Conservation (phyloP, 257 asterid genomes). For the Anisodus tanguticus region DNA sequence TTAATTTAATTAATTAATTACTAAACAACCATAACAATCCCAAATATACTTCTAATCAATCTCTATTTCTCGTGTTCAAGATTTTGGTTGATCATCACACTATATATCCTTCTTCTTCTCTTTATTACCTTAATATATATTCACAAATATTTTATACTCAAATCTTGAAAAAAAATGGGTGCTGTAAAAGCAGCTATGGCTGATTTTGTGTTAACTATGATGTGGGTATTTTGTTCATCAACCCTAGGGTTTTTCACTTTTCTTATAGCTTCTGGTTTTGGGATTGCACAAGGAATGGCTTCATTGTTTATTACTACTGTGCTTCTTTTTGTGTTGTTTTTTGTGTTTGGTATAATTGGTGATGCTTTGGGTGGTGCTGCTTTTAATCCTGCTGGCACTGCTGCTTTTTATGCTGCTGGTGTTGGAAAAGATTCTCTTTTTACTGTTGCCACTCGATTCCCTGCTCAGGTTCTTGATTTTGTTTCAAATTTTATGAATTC, state of each 20-base stretch:
- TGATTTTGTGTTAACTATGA: conserved; percentile 47
- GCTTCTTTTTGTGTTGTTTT: conserved; percentile 55
- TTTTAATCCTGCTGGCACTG: conserved; percentile 86
- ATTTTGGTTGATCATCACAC: conserved; percentile 21
- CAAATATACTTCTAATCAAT: conserved; percentile 12
- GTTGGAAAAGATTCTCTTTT: conserved; percentile 57
- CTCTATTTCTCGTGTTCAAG: background rate
- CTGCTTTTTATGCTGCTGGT: conserved; percentile 84
- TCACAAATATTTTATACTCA: background rate
- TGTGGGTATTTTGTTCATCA: conserved; percentile 55
- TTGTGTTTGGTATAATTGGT: conserved; percentile 70
- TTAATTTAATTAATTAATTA: too few species aligned
- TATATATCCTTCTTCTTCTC: background rate
- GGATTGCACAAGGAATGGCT: conserved; percentile 53
- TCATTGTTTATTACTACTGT: conserved; percentile 59
- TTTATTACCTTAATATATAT: background rate
- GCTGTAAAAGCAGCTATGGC: conserved; percentile 44
- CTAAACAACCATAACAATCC: too few species aligned
- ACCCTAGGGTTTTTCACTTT: conserved; percentile 56
- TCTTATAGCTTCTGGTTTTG: conserved; percentile 55
- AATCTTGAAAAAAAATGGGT: conserved; percentile 37
- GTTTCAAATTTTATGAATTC: background rate
- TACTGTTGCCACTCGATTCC: conserved; percentile 77
- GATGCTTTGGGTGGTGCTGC: conserved; percentile 81
- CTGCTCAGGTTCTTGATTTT: conserved; percentile 42